Base-by-base conservation (phyloP, 495 filamentous ascomycete genomes). In the Staphylotrichum tortipilum region DNA sequence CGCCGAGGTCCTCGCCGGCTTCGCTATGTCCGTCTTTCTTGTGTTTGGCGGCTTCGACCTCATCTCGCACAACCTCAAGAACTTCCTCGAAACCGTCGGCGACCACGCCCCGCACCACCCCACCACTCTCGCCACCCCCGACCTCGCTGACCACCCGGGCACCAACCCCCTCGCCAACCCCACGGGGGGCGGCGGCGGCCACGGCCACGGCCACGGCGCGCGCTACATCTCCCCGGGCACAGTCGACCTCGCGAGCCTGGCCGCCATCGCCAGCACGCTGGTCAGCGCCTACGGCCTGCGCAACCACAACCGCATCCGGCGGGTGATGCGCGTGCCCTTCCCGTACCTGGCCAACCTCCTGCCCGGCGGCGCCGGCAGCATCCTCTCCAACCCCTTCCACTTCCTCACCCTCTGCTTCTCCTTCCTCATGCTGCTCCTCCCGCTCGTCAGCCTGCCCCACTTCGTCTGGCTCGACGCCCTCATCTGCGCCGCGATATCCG, bases 31-130 rank as follows among this genome's bases (percentile, higher is more conserved):
- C 49, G 83, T 98, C 14, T 84, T 95, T 38, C 80, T 98, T 8
- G 77, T 95, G 24, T 98, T 98, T 65, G 95, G 95, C 80, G 90
- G 91, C 18, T 81, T 98, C 58, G 92, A 98, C 59, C 78, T 97
- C 33, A 84, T 98, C 38, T 90, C 86, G 34, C 92, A 98, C 59
- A 89, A 89, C 52, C 67, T 94, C 14, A 89, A 94, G 60, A 92
- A 98, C 65, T 72, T 89, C 12, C 80, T 97, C 34, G 80, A 82
- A 55, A 69, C 68, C 2, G 63, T 76, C 18, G 74, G 77, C 19
- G 59, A 64, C 8, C 77, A 80, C 55, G 55, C 61, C n/a, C 72
- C 87, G 2, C 87, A 94, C 60, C 84, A 88, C 51, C 67, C 75
- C 3, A 80, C 88, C 54, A 69, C 72, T 0, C 80, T 86, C 57